Base-by-base conservation (phyloP, 192 early-diverging fungal species). In the Coemansia sp. region DNA sequence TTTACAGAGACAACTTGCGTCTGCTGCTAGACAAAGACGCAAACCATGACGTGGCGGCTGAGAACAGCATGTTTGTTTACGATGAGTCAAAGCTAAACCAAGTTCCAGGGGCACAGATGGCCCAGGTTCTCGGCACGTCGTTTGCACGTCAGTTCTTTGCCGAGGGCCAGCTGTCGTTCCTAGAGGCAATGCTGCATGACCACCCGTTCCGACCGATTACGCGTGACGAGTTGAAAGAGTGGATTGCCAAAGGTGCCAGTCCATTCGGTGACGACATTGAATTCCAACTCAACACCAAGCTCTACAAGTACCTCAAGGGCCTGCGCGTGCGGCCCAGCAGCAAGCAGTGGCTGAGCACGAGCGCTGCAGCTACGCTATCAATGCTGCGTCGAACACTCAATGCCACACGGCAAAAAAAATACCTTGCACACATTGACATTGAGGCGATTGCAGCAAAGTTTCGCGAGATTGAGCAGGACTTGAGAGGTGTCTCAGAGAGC, bases 181-280 rank as follows among this genome's bases (percentile, higher is more conserved):
- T 78, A 36, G 59, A 68, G 46, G 75, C 75, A n/a, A 72, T 78
- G 69, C 34, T 78, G 50, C 62, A 68, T 58, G 65, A 78, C 48
- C 75, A 78, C 48, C 75, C 75, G 34, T 78, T 78, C 58, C 56
- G 75, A 37, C 75, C 75, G 9, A 40, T 78, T 10, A 44, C 43
- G 17, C 75, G 75, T 50, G 65, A 72, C 3, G 69, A 78, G 53
- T 39, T 72, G 11, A 68, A 68, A 27, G 65, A 65, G 35, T 78
- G 75, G 75, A 71, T 59, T 0, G 10, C 35, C 0, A 53, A 54
- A 9, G 68, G 57, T n/a, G 37, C 53, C 59, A 62, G 75, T 5
- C 69, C 75, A 12, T 71, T 72, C 22, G 75, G 75, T 15, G 37
- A 68, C 14, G 65, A 78, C 35, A 58, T 72, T 26, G 75, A 78